Evolutionary conservation across 495 filamentous ascomycete genomes (phyloP).

Genomic region (Achaetomiella virescens): DNA sequence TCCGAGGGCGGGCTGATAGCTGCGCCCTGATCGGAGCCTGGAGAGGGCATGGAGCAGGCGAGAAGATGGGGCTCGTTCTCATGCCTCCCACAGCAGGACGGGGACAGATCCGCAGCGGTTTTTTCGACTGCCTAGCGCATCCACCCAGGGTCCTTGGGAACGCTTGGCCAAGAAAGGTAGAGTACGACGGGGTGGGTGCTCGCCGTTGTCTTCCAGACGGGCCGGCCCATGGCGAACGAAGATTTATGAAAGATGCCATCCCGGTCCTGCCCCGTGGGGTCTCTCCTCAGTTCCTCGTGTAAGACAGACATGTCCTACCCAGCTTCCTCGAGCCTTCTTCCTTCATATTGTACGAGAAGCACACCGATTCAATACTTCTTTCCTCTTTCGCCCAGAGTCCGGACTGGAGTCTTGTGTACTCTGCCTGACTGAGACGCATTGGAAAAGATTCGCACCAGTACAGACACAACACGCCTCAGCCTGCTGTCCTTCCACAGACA

Average conservation of each 20-base stretch:
- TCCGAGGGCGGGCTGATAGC: conserved; percentile 1
- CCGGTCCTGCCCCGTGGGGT: neutral
- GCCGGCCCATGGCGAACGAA: neutral
- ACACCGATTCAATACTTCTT: no score
- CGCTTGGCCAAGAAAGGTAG: conserved; percentile 9
- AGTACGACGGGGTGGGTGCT: conserved; percentile 1
- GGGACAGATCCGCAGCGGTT: neutral
- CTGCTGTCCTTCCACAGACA: neutral
- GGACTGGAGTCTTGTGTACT: no score
- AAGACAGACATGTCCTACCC: neutral
- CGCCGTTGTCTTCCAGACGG: neutral
- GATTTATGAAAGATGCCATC: conserved; percentile 11
- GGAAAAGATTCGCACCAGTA: neutral
- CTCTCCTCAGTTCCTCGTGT: no score
- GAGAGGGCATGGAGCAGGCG: neutral
- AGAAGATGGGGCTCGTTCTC: neutral
- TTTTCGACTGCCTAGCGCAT: neutral
- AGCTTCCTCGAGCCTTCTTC: no score
- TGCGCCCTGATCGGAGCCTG: conserved; percentile 2
- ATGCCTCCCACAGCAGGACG: neutral
- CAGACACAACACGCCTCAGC: neutral
- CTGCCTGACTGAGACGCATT: neutral
- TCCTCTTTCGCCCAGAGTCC: no score
- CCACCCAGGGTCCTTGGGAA: neutral
- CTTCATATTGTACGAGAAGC: no score